Evolutionary conservation across 2,329 filamentous ascomycete species (phyloP).

Genomic region (Verticillium nubilum): DNA sequence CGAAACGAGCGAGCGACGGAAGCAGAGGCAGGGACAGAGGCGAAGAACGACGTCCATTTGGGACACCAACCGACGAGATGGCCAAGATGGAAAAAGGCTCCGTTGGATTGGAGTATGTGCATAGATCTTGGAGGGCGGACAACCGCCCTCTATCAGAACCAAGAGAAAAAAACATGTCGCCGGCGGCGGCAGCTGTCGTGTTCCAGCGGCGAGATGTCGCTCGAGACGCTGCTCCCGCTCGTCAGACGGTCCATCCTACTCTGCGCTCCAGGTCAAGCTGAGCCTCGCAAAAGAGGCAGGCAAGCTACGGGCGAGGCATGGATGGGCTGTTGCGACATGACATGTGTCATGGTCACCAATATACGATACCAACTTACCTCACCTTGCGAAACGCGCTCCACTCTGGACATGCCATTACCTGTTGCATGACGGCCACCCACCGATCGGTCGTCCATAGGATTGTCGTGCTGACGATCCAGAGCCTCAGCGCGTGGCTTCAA

Average conservation of each 20-base stretch:
- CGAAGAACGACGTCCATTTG: conserved; percentile 1
- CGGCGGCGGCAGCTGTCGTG: background rate
- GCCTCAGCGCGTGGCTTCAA: conserved; percentile 29
- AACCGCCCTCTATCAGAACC: conserved; percentile 34
- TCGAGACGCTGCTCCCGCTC: background rate
- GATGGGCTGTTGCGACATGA: background rate
- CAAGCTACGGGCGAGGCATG: background rate
- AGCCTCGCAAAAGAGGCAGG: background rate
- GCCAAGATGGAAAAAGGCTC: conserved; percentile 5
- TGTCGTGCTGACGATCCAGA: conserved; percentile 9
- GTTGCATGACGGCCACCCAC: background rate
- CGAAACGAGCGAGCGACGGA: background rate
- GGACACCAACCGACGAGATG: background rate
- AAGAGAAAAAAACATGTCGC: conserved; percentile 25
- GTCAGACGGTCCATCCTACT: background rate
- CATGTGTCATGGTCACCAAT: conserved; percentile 5
- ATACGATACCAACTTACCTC: background rate
- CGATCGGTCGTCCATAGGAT: background rate
- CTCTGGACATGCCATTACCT: background rate
- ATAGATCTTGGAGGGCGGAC: conserved; percentile 40
- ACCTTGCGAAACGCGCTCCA: background rate
- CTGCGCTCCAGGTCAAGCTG: background rate
- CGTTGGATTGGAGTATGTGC: conserved; percentile 22
- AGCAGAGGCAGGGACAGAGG: background rate
- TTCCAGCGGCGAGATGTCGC: background rate